These are phyloP conservation scores for Colletotrichum orbiculare DNA, from an alignment of 2,329 filamentous ascomycete genomes.

Conservation along the genomic window DNA sequence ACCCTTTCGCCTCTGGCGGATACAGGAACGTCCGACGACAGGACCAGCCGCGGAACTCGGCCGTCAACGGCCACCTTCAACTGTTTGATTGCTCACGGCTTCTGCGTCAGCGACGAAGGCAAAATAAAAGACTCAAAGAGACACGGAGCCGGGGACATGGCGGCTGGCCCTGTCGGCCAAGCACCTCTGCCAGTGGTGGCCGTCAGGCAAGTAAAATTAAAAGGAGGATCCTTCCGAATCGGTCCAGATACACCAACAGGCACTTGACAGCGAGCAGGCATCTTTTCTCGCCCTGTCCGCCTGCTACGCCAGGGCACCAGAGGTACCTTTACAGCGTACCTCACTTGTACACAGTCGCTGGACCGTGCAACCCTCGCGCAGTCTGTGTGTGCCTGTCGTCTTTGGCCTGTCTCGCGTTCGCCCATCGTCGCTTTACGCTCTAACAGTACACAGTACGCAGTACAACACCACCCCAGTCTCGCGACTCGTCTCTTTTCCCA, in stretches of 20 bases:
- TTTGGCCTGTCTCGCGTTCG: neutral
- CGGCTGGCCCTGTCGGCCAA: constrained; percentile 24
- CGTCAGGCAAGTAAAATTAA: constrained; percentile 35
- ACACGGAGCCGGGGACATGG: constrained; percentile 19
- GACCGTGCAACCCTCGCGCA: constrained; percentile 22
- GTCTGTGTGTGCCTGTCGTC: constrained; percentile 6
- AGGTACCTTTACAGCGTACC: neutral
- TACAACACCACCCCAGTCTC: constrained; percentile 4
- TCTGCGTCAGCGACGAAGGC: too few relatives aligned
- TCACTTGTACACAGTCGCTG: constrained; percentile 5
- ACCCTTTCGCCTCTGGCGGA: neutral
- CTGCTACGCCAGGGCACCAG: too few relatives aligned
- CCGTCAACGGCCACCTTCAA: too few relatives aligned
- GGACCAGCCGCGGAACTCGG: too few relatives aligned
- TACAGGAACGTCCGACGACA: neutral
- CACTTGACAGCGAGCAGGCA: too few relatives aligned
- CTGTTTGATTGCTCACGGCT: too few relatives aligned
- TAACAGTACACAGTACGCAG: too few relatives aligned
- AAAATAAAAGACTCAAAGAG: too few relatives aligned
- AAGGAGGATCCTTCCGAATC: constrained; percentile 36
- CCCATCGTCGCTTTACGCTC: neutral
- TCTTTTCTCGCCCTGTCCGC: too few relatives aligned
- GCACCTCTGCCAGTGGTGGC: constrained; percentile 14
- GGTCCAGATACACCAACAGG: neutral
- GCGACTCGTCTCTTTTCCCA: constrained; percentile 29